Percentiles rank a stretch among this genome's conserved stretches.
These are phyloP conservation scores for Saprolegnia parasitica DNA, from an alignment of 352 stramenopile species.

Conservation along the genomic window DNA sequence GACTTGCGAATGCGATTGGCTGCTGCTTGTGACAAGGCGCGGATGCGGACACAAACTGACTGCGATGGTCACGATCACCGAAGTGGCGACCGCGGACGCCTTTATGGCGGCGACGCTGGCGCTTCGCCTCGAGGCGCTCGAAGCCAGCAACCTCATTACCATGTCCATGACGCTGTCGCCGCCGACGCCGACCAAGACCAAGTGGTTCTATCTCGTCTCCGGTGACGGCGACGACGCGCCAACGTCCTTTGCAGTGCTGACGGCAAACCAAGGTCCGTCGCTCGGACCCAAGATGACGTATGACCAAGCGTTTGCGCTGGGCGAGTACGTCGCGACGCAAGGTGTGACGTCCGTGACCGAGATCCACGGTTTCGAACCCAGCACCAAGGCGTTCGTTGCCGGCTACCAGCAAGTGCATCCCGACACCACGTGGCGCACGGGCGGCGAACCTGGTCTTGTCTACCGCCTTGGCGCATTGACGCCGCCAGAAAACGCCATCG, in stretches of 20 bases:
- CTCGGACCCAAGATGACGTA: neutral
- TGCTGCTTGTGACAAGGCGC: neutral
- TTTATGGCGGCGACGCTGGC: neutral
- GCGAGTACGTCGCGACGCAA: neutral
- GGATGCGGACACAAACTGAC: neutral
- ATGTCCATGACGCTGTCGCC: neutral
- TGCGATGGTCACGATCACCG: constrained; percentile 13
- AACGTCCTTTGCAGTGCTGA: constrained; percentile 1
- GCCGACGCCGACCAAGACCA: neutral
- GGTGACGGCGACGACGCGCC: neutral
- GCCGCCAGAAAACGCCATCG: neutral
- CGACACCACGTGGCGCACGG: neutral
- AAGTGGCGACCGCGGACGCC: neutral
- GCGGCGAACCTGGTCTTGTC: neutral
- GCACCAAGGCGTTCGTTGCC: neutral
- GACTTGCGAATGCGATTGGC: neutral
- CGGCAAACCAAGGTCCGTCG: neutral
- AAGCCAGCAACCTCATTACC: constrained; percentile 16
- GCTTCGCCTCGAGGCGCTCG: neutral
- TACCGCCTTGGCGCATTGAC: neutral
- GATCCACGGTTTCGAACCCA: neutral
- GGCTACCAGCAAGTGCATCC: neutral
- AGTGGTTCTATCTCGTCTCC: neutral
- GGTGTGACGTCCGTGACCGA: neutral
- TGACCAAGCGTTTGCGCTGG: neutral